phyloP scores from a whole-genome alignment of 2,329 filamentous ascomycete species.

The Apiospora aurea region DNA sequence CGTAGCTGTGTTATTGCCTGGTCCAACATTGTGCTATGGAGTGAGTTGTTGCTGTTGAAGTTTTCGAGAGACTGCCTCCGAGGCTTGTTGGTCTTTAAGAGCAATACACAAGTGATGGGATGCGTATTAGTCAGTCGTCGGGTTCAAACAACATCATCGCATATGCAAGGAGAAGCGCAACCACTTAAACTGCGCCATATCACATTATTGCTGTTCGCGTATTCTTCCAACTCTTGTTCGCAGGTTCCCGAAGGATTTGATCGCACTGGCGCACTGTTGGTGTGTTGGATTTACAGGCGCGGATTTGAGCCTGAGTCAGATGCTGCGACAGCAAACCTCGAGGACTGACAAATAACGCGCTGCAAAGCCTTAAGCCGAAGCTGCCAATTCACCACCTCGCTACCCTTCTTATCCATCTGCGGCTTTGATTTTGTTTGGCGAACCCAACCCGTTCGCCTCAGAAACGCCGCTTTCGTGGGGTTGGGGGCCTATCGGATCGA shows the following conservation, averaged over 20 bases:
- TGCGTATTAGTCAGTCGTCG: not conserved
- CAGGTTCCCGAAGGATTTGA: no score
- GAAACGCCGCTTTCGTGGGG: not conserved
- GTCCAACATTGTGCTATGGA: constrained; percentile 1
- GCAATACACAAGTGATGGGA: not conserved
- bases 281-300: not conserved
- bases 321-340: not conserved
- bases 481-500: constrained; percentile 4
- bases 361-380: not conserved
- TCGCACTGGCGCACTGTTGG: not conserved
- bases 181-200: not conserved
- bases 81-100: not conserved
- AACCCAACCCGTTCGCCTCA: not conserved
- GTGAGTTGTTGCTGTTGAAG: not conserved
- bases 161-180: not conserved
- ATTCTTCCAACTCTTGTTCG: not conserved
- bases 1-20: not conserved
- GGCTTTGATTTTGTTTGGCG: not conserved
- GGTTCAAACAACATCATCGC: not conserved
- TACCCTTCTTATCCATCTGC: not conserved
- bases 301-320: not conserved
- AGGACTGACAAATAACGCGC: not conserved
- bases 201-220: not conserved
- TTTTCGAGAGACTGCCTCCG: not conserved
- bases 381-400: constrained; percentile 4